Evolutionary conservation across 768 basidiomycete species (phyloP), one percentile per base, ranked within the genome.

Genomic region (Kwoniella newhampshirensis): DNA sequence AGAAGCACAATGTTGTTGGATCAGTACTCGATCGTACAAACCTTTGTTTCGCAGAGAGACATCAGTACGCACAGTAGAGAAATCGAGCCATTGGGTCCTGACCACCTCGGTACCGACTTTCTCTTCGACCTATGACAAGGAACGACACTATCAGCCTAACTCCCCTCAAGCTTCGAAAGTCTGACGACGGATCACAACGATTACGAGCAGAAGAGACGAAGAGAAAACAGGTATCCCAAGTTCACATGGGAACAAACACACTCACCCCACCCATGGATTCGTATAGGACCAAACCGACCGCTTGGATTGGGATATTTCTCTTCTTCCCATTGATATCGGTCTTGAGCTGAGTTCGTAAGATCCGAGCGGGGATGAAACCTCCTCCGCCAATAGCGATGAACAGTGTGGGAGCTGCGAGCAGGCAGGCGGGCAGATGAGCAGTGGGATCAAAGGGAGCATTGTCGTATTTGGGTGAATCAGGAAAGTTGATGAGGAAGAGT

Each of bases 291-390:
- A 99, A 83, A 1, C 96, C 93, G 63, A 99, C 97, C 4, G 96
- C 94, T 75, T 92, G 89, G 63, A 97, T 96, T 44, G 90, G 88
- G 49, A 98, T 85, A 54, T 88, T 86, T 66, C 83, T 84, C 67
- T 88, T 86, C 26, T 70, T 60, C 3, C 65, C 63, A 40, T 58
- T 48, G 28, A 44, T 26, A 17, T 58, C 56, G 39, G 30, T 1
- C 48, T 58, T 58, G 28, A 58, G 27, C 21, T 51, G 50, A 11
- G 56, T 58, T 87, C 89, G 57, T 83, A 94, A 82, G 41, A 96
- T 88, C 42, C 93, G 86, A 20, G 93, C 93, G 47, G 93, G 93
- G 79, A 97, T 92, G 79, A 94, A 97, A 26, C 94, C 93, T 41
- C 91, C 75, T 35, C 75, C 75, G 8, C 75, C 75, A 46, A 76